These are phyloP conservation scores for Cystobasidium tubakii DNA, from an alignment of 768 basidiomycete species.

Conservation along the genomic window DNA sequence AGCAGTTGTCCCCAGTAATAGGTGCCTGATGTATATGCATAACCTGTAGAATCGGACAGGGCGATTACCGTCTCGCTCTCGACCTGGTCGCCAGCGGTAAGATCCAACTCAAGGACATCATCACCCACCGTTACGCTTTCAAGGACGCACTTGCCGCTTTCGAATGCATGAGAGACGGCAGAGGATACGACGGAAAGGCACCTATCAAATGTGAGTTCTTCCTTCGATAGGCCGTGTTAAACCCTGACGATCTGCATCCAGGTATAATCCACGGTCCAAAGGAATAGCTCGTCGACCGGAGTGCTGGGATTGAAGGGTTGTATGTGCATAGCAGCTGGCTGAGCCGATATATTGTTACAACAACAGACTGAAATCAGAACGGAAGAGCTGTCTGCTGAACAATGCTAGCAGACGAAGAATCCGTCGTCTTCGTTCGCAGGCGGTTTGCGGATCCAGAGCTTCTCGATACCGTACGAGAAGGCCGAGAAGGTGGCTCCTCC, in stretches of 20 bases:
- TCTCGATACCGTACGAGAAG: conserved; percentile 82
- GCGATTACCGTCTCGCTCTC: conserved; percentile 78
- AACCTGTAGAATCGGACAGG: conserved; percentile 48
- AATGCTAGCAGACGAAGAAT: conserved; percentile 29
- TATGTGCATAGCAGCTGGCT: not conserved
- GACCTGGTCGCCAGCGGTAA: conserved; percentile 72
- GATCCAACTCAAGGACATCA: conserved; percentile 77
- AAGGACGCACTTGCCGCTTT: conserved; percentile 72
- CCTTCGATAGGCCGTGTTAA: not conserved
- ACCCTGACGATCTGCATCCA: not conserved
- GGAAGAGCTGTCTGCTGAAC: not conserved
- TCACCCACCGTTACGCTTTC: conserved; percentile 73
- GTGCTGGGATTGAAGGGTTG: not conserved
- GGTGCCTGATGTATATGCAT: no score
- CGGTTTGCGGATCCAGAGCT: conserved; percentile 16
- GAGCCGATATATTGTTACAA: not conserved
- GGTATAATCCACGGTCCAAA: conserved; percentile 6
- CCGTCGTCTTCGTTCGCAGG: conserved; percentile 31
- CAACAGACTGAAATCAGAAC: not conserved
- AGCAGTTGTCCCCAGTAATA: no score
- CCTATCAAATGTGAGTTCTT: conserved; percentile 55
- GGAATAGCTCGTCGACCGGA: not conserved
- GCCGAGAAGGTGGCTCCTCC: conserved; percentile 90
- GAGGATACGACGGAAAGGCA: conserved; percentile 75
- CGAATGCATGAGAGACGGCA: conserved; percentile 69